Evolutionary conservation across 495 filamentous ascomycete genomes (phyloP).

Genomic region (Cenococcum geophilum): DNA sequence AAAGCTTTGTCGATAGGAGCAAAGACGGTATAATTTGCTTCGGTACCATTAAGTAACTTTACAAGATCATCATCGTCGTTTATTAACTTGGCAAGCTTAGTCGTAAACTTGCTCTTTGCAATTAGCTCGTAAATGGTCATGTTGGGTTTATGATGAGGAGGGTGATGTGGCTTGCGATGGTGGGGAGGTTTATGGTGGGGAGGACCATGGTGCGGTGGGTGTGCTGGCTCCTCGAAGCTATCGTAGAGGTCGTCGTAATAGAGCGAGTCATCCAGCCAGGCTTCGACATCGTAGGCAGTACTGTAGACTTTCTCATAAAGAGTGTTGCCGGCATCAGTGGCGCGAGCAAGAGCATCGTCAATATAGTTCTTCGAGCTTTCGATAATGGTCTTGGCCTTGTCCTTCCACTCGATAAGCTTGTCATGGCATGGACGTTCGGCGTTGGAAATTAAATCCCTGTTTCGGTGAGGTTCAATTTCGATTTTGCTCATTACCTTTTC

Average conservation of each 20-base stretch:
- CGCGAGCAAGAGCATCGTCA: slow-evolving; percentile 44
- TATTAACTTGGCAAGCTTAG: slow-evolving; percentile 66
- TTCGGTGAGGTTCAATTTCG: slow-evolving; percentile 38
- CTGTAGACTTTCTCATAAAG: slow-evolving; percentile 38
- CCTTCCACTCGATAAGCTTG: slow-evolving; percentile 6
- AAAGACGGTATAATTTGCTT: slow-evolving; percentile 70
- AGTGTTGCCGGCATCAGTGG: slow-evolving; percentile 35
- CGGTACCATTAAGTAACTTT: slow-evolving; percentile 60
- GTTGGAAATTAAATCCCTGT: neutral
- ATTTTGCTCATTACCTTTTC: slow-evolving; percentile 44
- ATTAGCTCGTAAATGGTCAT: slow-evolving; percentile 74
- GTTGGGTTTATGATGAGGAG: slow-evolving; percentile 44
- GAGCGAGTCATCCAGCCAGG: slow-evolving; percentile 39
- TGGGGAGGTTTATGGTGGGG: slow-evolving; percentile 33
- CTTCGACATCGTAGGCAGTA: slow-evolving; percentile 40
- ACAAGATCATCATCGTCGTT: slow-evolving; percentile 64
- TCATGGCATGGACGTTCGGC: slow-evolving; percentile 1
- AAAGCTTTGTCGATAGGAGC: slow-evolving; percentile 72
- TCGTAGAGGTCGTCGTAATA: slow-evolving; percentile 22
- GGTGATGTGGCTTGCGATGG: slow-evolving; percentile 27
- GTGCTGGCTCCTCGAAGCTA: slow-evolving; percentile 30
- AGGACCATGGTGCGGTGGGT: slow-evolving; percentile 32
- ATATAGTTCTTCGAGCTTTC: slow-evolving; percentile 42
- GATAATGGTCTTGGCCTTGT: slow-evolving; percentile 12
- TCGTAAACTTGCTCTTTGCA: slow-evolving; percentile 63